A percentile compares a stretch with the other conserved stretches of the same genome.
Conservation (phyloP, 208 protist genomes). For the Wallacemonas sp. region DNA sequence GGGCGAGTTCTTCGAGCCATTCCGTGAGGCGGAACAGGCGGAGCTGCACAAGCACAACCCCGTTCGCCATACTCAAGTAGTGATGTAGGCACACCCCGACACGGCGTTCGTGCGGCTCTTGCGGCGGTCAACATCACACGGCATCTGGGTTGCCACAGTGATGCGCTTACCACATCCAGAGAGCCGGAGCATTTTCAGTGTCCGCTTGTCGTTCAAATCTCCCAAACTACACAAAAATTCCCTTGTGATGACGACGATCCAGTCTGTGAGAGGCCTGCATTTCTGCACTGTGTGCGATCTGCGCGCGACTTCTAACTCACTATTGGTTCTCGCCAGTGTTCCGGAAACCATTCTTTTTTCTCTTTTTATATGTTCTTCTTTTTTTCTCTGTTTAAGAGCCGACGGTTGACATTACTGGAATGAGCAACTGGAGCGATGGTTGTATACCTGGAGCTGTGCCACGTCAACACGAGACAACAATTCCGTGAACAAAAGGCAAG, state of each 20-base stretch:
- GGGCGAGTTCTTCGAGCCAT: neutral
- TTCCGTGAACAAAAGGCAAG: neutral
- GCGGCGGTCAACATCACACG: neutral
- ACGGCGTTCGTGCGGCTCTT: neutral
- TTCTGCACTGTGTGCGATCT: too few species aligned
- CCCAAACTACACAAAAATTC: too few species aligned
- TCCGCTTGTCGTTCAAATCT: neutral
- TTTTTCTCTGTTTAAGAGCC: too few species aligned
- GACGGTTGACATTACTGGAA: neutral
- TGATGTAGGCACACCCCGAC: neutral
- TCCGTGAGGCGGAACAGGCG: neutral
- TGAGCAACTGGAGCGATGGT: neutral
- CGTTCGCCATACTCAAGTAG: neutral
- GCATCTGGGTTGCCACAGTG: neutral
- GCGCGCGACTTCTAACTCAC: too few species aligned
- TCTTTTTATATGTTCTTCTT: too few species aligned
- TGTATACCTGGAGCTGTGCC: neutral
- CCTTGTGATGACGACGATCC: too few species aligned
- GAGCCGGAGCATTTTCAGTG: neutral
- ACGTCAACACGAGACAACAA: neutral
- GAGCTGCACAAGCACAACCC: neutral
- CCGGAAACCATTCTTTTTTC: too few species aligned
- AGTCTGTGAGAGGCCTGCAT: too few species aligned
- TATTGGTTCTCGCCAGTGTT: too few species aligned
- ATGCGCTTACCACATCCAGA: neutral